These are phyloP conservation scores for Rhodamnia rubescens DNA, from an alignment of 345 rosid species.

Conservation along the genomic window DNA sequence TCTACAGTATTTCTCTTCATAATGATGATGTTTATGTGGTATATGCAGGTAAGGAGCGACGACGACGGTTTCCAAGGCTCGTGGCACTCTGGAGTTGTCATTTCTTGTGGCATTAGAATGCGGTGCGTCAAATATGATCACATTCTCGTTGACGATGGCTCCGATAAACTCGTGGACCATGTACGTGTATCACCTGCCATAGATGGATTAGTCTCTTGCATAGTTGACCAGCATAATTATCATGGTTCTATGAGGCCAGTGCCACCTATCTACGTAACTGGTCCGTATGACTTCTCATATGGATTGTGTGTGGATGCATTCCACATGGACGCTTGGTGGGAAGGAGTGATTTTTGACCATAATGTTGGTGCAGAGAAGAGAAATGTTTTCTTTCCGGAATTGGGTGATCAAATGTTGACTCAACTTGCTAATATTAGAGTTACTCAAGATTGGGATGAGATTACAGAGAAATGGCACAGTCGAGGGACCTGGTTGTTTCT, in stretches of 20 bases:
- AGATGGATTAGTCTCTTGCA: conserved; percentile 11
- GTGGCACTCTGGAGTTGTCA: conserved; percentile 55
- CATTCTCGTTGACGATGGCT: conserved; percentile 32
- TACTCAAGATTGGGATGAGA: conserved; percentile 66
- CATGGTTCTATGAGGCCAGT: conserved; percentile 49
- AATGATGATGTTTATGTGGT: background rate
- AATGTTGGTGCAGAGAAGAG: conserved; percentile 32
- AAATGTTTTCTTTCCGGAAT: conserved; percentile 69
- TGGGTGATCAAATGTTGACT: conserved; percentile 53
- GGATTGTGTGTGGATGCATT: conserved; percentile 63
- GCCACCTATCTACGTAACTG: conserved; percentile 30
- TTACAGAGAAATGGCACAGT: conserved; percentile 32
- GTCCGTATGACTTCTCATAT: conserved; percentile 16
- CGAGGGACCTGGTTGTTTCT: conserved; percentile 72
- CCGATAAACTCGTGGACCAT: conserved; percentile 22
- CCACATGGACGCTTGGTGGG: conserved; percentile 68
- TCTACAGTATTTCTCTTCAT: background rate
- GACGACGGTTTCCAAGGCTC: conserved; percentile 81
- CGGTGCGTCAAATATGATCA: conserved; percentile 37
- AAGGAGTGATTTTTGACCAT: conserved; percentile 70
- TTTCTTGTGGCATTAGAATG: conserved; percentile 1
- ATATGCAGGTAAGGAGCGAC: conserved; percentile 43
- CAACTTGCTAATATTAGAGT: conserved; percentile 29
- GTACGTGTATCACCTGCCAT: conserved; percentile 27
- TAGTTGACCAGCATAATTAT: background rate